Evolutionary conservation across 192 early-diverging fungal genomes (phyloP), one percentile per base, ranked within the genome.

Genomic region (Coemansia reversa): DNA sequence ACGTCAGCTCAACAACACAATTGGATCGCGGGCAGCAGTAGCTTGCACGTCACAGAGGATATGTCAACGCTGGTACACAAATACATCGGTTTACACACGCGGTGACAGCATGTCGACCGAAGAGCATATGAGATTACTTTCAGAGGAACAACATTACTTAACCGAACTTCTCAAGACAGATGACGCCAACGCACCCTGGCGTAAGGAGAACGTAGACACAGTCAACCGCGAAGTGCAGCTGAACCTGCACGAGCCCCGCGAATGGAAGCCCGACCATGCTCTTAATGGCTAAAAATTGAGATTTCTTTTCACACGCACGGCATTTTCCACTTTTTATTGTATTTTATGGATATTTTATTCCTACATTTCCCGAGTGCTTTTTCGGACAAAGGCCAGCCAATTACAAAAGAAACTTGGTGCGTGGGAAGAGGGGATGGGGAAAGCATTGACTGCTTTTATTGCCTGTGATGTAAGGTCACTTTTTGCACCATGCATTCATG

Each of bases 141-240:
- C 68, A 30, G 75, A 67, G 53, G 75, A 77, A 66, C 71, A 79
- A 35, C 63, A 52, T 51, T 74, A 79, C 66, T 63, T 79, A 55
- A 61, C 39, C 33, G 70, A 73, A 27, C 67, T 79, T 56, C 76
- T 79, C 61, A 70, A 74, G 24, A 58, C 47, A 9, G 76, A 79
- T 30, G 76, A 79, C 29, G 66, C 76, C 18, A 23, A 69, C 16
- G 76, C 76, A 28, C 76, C 76, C 25, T 79, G 76, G 76, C 48
- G 62, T 55, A 63, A 32, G 29, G 54, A 65, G 16, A 30, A 27
- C 55, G 55, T 70, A 23, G 66, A 69, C 1, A 72, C 61, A 0
- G 75, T 77, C 29, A 78, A 53, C 55, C 75, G 75, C 51, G 63
- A 66, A 12, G 75, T 78, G 16, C 75, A 78, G 32, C 39, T 66